Evolutionary conservation across 345 rosid species (phyloP), one percentile per base, ranked within the genome.

Genomic region (Arabis hirsuta): DNA sequence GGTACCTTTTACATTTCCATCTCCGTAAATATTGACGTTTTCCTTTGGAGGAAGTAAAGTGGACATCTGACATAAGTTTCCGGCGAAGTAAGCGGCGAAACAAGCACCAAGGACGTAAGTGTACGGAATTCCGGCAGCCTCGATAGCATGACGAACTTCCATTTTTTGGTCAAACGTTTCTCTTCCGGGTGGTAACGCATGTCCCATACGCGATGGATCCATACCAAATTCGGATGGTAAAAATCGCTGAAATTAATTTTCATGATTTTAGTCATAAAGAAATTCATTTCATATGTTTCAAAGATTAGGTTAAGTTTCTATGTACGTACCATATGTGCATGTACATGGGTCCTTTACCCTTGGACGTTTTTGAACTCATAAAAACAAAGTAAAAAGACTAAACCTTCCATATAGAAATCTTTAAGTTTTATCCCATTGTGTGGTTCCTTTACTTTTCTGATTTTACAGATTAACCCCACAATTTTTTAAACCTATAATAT

Each of bases 161-260:
- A 91, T 87, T 77, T 94, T 94, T 55, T 91, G 82, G 51, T 91
- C 98, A 34, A 94, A 91, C 0, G 95, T 65, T 50, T 79, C 93
- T 66, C 87, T 84, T 58, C 97, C 96, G 0, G 98, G 99, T 20
- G 85, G 91, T 8, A 95, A 63, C 2, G 96, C 97, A 10, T 86
- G 61, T 29, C 56, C 83, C 98, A 94, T 94, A 11, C 81, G 62
- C 0, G 96, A 56, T 27, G 97, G 95, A 71, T 94, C 96, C 81
- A 84, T 91, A 3, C 98, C 98, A 64, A 89, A 94, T 62, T 94
- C 98, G 2, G 97, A 91, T 0, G 96, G 97, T 78, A 94, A 69
- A 71, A 94, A 91, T 16, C 96, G 79, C 97, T 92, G 41, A 45
- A 63, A 6, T 53, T 50, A 13, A 1, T 16, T 62, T 53, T 36